These are phyloP conservation scores for Petunia secreta DNA, from an alignment of 257 asterid genomes.

Conservation along the genomic window DNA sequence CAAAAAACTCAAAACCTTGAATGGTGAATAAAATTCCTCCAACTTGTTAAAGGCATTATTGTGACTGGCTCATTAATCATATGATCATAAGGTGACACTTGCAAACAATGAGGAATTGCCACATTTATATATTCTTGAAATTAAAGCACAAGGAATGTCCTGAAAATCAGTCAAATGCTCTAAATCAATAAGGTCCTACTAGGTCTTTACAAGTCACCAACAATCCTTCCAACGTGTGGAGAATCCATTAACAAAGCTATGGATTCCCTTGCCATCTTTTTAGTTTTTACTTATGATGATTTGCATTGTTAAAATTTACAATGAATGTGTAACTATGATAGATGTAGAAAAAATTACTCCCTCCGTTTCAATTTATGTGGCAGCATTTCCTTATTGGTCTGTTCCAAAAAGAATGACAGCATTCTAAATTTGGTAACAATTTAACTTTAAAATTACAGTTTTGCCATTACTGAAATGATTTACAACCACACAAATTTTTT, in stretches of 20 bases:
- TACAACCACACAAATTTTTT: too few species aligned
- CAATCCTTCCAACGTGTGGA: slow-evolving; percentile 28
- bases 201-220: slow-evolving; percentile 34
- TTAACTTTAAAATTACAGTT: too few species aligned
- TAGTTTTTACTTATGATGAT: too few species aligned
- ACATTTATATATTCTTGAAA: slow-evolving; percentile 3
- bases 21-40: not conserved
- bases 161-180: slow-evolving; percentile 54
- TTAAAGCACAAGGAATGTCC: slow-evolving; percentile 40
- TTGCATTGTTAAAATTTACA: too few species aligned
- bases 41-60: not conserved
- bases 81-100: not conserved
- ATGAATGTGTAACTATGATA: too few species aligned
- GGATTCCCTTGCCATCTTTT: too few species aligned
- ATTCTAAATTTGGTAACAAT: too few species aligned
- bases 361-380: too few species aligned
- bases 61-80: not conserved
- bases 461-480: too few species aligned
- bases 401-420: too few species aligned
- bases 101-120: not conserved
- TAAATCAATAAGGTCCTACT: slow-evolving; percentile 25
- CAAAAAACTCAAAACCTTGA: too few species aligned
- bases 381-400: too few species aligned
- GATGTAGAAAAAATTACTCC: not conserved
- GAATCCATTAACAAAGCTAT: slow-evolving; percentile 24